These are phyloP conservation scores for Protomyces pachydermus DNA, from an alignment of 1,139 yeast genomes.

Conservation along the genomic window DNA sequence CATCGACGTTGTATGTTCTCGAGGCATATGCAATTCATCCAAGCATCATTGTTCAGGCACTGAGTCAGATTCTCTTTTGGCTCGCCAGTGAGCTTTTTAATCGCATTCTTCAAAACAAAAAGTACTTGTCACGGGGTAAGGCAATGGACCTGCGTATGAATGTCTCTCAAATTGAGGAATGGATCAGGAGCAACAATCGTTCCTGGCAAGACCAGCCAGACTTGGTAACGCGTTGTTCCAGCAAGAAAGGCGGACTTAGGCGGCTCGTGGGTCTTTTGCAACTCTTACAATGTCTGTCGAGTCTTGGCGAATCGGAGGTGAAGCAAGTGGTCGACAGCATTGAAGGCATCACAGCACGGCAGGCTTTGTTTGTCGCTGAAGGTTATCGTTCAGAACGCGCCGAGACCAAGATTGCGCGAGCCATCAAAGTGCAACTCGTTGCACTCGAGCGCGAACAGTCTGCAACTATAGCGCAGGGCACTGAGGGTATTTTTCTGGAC, in stretches of 20 bases:
- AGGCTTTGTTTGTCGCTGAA: slow-evolving; percentile 38
- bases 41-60: slow-evolving; percentile 65
- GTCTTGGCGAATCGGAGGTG: slow-evolving; percentile 50
- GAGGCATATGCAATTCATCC: slow-evolving; percentile 78
- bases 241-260: slow-evolving; percentile 4
- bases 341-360: slow-evolving; percentile 45
- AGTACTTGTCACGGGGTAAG: slow-evolving; percentile 68
- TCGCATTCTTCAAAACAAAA: slow-evolving; percentile 58
- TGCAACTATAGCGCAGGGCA: slow-evolving; percentile 9
- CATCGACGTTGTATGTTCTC: slow-evolving; percentile 80
- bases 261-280: slow-evolving; percentile 78
- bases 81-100: slow-evolving; percentile 69
- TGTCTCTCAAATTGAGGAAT: slow-evolving; percentile 80
- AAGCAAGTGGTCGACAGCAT: slow-evolving; percentile 44
- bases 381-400: slow-evolving; percentile 75
- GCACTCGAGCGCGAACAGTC: slow-evolving; percentile 30
- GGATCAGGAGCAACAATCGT: slow-evolving; percentile 68
- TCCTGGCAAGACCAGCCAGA: slow-evolving; percentile 20
- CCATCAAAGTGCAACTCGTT: slow-evolving; percentile 31
- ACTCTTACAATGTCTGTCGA: slow-evolving; percentile 83
- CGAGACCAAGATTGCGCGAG: slow-evolving; percentile 49
- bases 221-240: slow-evolving; percentile 31
- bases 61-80: slow-evolving; percentile 76
- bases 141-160: slow-evolving; percentile 89
- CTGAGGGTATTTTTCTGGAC: slow-evolving; percentile 13